phyloP scores from a whole-genome alignment of 352 stramenopile species.

The Thraustochytrium striatum region DNA sequence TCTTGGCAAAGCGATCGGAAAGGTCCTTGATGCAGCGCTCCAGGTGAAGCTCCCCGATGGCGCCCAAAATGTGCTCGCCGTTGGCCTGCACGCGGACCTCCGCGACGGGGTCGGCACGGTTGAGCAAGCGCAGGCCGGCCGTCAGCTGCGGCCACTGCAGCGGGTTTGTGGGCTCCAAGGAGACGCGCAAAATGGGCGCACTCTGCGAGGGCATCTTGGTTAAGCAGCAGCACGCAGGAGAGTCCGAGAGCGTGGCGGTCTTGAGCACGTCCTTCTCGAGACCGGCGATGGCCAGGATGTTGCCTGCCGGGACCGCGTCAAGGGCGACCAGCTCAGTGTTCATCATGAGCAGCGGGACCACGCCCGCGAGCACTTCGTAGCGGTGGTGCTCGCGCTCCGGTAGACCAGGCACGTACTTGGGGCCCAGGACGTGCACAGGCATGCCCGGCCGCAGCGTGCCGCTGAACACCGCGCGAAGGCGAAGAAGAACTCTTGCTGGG shows the following conservation, averaged over 20 bases:
- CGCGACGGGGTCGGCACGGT: conserved; percentile 83
- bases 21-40: conserved; percentile 80
- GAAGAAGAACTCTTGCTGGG: conserved; percentile 66
- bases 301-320: conserved; percentile 71
- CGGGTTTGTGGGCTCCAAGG: conserved; percentile 77
- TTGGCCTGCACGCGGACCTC: conserved; percentile 73
- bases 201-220: conserved; percentile 79
- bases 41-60: conserved; percentile 74
- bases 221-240: conserved; percentile 70
- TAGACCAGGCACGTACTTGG: conserved; percentile 67
- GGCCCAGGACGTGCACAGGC: conserved; percentile 73
- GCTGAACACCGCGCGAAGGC: conserved; percentile 82
- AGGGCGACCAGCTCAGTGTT: conserved; percentile 73
- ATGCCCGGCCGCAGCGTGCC: conserved; percentile 67
- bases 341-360: conserved; percentile 83
- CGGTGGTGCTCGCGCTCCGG: conserved; percentile 2
- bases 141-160: conserved; percentile 75
- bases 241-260: conserved; percentile 76
- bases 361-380: not conserved
- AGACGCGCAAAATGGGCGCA: conserved; percentile 83
- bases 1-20: conserved; percentile 75
- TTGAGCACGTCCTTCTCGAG: conserved; percentile 80
- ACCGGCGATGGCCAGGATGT: conserved; percentile 79
- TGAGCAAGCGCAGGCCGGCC: conserved; percentile 76
- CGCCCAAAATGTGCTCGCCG: conserved; percentile 74